Evolutionary conservation across 805 yeast species (phyloP).

Genomic region (Wickerhamiella australiensis): DNA sequence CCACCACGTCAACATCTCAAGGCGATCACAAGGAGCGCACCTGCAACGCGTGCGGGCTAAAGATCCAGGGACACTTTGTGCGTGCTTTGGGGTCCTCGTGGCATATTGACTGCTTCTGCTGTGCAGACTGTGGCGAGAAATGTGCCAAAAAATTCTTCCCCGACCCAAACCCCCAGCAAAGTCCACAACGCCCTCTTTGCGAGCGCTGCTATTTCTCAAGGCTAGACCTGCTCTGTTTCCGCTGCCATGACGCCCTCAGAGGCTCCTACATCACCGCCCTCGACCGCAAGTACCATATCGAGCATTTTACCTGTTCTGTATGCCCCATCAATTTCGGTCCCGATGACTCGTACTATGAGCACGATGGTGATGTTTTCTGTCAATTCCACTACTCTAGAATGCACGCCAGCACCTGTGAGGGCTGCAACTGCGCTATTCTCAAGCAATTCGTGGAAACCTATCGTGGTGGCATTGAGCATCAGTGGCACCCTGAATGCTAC

Average conservation of each 20-base stretch:
- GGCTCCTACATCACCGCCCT: constrained; percentile 92
- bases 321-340: constrained; percentile 80
- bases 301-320: constrained; percentile 84
- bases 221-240: constrained; percentile 71
- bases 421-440: constrained; percentile 81
- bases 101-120: constrained; percentile 79
- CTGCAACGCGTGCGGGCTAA: constrained; percentile 43
- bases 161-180: constrained; percentile 18
- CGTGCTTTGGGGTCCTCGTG: constrained; percentile 69
- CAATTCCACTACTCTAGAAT: constrained; percentile 82
- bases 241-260: constrained; percentile 72
- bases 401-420: constrained; percentile 83
- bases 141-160: constrained; percentile 88
- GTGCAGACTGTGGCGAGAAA: constrained; percentile 69
- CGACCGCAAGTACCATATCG: constrained; percentile 84
- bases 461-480: constrained; percentile 82
- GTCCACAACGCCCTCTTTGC: constrained; percentile 46
- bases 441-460: constrained; percentile 89
- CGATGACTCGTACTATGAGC: constrained; percentile 86
- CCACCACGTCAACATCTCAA: constrained; percentile 5
- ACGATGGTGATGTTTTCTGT: constrained; percentile 70
- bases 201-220: constrained; percentile 86
- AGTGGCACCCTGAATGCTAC: constrained; percentile 99
- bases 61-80: constrained; percentile 64
- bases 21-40: constrained; percentile 14